Base-by-base conservation (phyloP, 2,329 filamentous ascomycete genomes). In the Hypoxylon sp. region DNA sequence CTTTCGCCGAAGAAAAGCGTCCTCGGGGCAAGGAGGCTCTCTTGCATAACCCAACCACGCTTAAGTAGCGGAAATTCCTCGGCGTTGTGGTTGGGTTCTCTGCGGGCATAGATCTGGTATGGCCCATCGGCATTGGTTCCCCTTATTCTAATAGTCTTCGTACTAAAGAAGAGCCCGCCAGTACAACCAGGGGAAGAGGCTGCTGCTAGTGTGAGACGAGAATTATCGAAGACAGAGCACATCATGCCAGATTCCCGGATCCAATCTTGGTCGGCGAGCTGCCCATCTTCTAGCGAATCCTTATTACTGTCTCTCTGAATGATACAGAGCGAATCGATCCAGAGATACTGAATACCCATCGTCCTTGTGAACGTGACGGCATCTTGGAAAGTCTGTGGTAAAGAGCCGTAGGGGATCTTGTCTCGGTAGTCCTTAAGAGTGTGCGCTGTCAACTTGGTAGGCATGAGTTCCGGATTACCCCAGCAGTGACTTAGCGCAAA, bases 11-110 rank as follows among this genome's bases (percentile, higher is more conserved):
- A 39, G 14, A 39, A 8, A 39, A 39, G 34, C 6, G 34, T 39
- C 6, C 34, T 39, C n/a, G 34, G 34, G 14, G 34, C 34, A 39
- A 39, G 34, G 8, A 39, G 34, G n/a, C 34, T 39, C n/a, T 39
- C 34, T 39, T 39, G 34, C 34, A 39, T 39, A 39, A 39, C 34
- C 34, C 34, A 39, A 12, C 34, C 34, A 39, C 34, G 34, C 34
- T 39, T 16, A 6, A 39, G n/a, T 16, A 39, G 16, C 34, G 34
- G 34, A 19, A 39, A 39, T 6, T 19, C 5, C n/a, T 7, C n/a
- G 8, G 34, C 34, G 3, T 39, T 39, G 34, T 39, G 34, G 34
- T 39, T 39, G 6, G n/a, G 34, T 8, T 9, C 7, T 19, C 8
- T 16, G 34, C 34, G 34, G n/a, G 34, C 34, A 16, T 39, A 39